Evolutionary conservation across 176 grass and related monocot species (phyloP), one percentile per base, ranked within the genome.

Genomic region (Dactylis glomerata): DNA sequence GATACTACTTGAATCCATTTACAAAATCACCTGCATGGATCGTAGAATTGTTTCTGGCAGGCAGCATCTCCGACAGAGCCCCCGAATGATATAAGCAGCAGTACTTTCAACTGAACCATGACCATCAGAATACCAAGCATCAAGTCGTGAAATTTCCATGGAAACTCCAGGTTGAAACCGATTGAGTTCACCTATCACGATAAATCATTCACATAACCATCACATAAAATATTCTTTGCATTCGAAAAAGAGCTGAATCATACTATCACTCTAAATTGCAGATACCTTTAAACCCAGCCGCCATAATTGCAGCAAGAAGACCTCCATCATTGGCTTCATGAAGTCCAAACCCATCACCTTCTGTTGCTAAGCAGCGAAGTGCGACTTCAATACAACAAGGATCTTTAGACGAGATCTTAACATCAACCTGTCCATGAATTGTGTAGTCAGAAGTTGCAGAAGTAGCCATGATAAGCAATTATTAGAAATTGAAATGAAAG

Each of bases 141-240:
- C 96, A 54, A 98, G 88, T 76, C 96, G 86, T 63, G 93, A 98
- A 76, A 98, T 98, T 78, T 93, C 93, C 85, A 92, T 94, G 41
- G 93, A 91, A 80, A 98, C 93, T 82, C 96, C 96, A 85, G 87
- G 76, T 90, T 98, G 96, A 81, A 98, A 98, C 59, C 92, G 96
- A 92, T 87, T 93, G 64, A 98, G 89, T 80, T 95, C 91, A 20
- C 96, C 96, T 98, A 63, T 13, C 44, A 81, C n/a, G 75, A 76
- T 3, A 7, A 38, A 89, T 86, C 11, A 90, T 67, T 63, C 0
- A 24, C 19, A 32, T 59, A 31, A 80, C 16, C 23, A 20, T 14
- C 13, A 58, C 17, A 64, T 5, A 63, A 75, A 64, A 14, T 14
- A 75, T 32, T 89, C 34, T 51, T 75, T 22, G 42, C 16, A 50